Base-by-base conservation (phyloP, 2,329 filamentous ascomycete species). In the Tympanopsis confertula region DNA sequence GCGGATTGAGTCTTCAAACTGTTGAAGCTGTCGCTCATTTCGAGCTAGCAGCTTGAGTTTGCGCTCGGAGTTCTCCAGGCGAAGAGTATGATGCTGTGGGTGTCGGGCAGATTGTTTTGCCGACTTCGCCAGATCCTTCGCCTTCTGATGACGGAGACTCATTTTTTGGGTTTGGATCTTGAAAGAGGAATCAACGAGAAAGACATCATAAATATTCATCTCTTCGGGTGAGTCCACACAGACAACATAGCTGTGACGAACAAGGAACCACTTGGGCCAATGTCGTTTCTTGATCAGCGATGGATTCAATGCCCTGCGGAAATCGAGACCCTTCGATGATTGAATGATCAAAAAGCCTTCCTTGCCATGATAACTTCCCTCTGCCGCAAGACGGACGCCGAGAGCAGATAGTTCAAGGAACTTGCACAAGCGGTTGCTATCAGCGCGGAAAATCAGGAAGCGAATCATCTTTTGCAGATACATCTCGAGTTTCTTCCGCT, bases 191-290 rank as follows among this genome's bases (percentile, higher is more conserved):
- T 98, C 91, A 19, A 96, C 85, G n/a, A 98, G 70, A 57, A 95
- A 96, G 17, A 98, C 91, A 59, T 98, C 93, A 55, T 94, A 95
- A 22, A 96, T 93, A 51, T 94, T 89, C 83, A 96, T 94, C 49
- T 94, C 94, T 56, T 96, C 89, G 0, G 91, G 91, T 0, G 91
- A 95, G 54, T 96, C 89, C n/a, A 96, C 88, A 48, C 89, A 95
- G 33, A 94, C 89, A 42, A 98, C 81, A 52, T 98, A 98, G 62
- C 87, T 96, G 58, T 96, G 88, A 37, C 91, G 73, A n/a, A 98
- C 87, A 15, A 96, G 68, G 55, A 98, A 98, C 91, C 91, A 98
- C 57, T 95, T 95, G 14, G 87, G 86, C 42, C 78, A 82, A 58
- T 95, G 88, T 12, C 87, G 76, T 38, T 78, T 77, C 52, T 87